Base-by-base conservation (phyloP, 1,284 basidiomycete genomes). In the Pterulicium gracile region DNA sequence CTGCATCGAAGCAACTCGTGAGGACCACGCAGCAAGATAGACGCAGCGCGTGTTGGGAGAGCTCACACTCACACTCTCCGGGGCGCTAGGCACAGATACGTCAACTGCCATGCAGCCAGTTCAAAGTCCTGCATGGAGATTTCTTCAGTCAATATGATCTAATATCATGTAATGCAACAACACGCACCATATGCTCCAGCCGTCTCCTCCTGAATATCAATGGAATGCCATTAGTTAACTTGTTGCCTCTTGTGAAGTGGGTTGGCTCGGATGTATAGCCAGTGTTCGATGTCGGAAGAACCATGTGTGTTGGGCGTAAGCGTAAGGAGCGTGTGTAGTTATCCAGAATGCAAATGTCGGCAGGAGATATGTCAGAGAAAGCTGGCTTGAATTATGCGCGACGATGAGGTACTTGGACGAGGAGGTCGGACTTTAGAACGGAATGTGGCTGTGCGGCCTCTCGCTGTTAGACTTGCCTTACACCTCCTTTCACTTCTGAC, bases 101-200 rank as follows among this genome's bases (percentile, higher is more conserved):
- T 90, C 50, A 96, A 64, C 60, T 95, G 90, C 89, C 91, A 95
- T 41, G 88, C 85, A 18, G 93, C 93, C 47, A 94, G 68, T 63
- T 96, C 92, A 65, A 96, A 95, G 63, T 96, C 92, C 91, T 95
- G 61, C 19, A 42, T 22, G n/a, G 34, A 34, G 10, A 42, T 46
- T 2, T 27, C 27, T 21, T 19, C 23, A 21, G 3, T 20, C 32
- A 3, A n/a, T 39, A 14, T 20, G 12, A 13, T 41, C 18, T 20
- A 41, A 21, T 18, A 34, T 15, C 7, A 14, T 5, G 14, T 1
- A 21, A 34, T 10, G 13, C 10, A 18, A 43, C 21, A 27, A 44
- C 23, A 59, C 75, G 42, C 52, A 86, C 89, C 89, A 93, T 92
- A 60, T 90, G 84, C 49, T 87, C 83, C 56, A 91, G 85, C 51